These are phyloP conservation scores for Calycina herbarum DNA, from an alignment of 2,329 filamentous ascomycete species.

Conservation along the genomic window DNA sequence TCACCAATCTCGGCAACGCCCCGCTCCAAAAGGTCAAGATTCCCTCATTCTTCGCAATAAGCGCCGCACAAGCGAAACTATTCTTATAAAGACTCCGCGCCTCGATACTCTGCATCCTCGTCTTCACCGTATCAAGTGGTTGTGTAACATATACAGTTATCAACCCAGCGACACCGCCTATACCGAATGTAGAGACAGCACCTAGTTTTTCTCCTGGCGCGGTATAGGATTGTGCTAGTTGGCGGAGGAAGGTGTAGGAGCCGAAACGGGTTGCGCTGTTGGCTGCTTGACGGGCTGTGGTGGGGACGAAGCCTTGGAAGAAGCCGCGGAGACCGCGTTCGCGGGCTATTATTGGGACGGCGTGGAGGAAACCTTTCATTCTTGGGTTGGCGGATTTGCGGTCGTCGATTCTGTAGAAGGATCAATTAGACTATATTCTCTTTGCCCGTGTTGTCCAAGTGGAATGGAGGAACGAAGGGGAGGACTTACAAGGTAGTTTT, in stretches of 20 bases:
- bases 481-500: slow-evolving; percentile 81
- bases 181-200: slow-evolving; percentile 81
- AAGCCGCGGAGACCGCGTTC: slow-evolving; percentile 90
- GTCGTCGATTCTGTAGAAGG: slow-evolving; percentile 75
- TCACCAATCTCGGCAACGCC: slow-evolving; percentile 78
- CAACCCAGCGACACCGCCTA: slow-evolving; percentile 83
- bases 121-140: slow-evolving; percentile 91
- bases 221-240: slow-evolving; percentile 88
- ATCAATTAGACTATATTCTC: too few relatives aligned
- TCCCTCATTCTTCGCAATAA: slow-evolving; percentile 88
- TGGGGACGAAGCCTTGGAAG: slow-evolving; percentile 95
- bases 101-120: slow-evolving; percentile 95
- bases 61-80: slow-evolving; percentile 76
- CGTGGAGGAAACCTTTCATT: slow-evolving; percentile 89
- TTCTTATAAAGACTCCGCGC: slow-evolving; percentile 80
- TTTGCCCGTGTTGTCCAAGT: too few relatives aligned
- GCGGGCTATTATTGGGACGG: slow-evolving; percentile 79
- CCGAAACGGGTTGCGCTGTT: slow-evolving; percentile 92
- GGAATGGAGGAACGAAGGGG: background rate
- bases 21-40: slow-evolving; percentile 92
- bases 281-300: slow-evolving; percentile 89
- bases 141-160: slow-evolving; percentile 83
- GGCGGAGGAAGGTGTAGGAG: slow-evolving; percentile 85
- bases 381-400: slow-evolving; percentile 82
- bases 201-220: slow-evolving; percentile 94